These are phyloP conservation scores for Chlamydomonas asymmetrica DNA, from an alignment of 139 green algal species.

Conservation along the genomic window DNA sequence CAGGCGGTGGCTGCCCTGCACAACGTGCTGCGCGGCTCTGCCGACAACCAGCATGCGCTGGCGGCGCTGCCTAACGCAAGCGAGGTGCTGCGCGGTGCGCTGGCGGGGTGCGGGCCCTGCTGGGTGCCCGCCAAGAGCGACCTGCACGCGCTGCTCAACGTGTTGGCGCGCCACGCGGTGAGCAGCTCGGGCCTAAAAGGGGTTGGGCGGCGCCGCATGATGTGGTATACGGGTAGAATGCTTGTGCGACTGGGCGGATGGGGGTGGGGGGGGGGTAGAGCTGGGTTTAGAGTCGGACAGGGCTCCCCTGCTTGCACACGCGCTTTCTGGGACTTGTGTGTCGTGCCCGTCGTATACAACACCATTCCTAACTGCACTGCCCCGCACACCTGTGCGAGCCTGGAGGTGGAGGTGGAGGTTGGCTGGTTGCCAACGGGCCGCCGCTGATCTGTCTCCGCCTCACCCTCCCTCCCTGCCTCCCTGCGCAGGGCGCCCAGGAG, in stretches of 20 bases:
- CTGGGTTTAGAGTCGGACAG: neutral
- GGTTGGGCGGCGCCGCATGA: no score
- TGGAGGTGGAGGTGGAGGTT: neutral
- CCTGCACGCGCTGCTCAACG: constrained; percentile 29
- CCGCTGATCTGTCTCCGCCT: neutral
- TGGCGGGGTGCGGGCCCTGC: constrained; percentile 26
- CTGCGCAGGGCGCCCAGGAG: constrained; percentile 23
- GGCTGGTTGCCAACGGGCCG: neutral
- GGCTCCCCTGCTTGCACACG: neutral
- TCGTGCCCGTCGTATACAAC: neutral
- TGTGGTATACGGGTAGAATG: no score
- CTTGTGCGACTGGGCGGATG: no score
- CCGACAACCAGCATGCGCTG: constrained; percentile 30
- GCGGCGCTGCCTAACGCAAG: constrained; percentile 10
- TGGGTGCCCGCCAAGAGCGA: constrained; percentile 26
- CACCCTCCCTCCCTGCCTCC: neutral
- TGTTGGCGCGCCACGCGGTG: constrained; percentile 17
- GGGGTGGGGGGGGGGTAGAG: neutral
- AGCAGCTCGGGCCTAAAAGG: no score
- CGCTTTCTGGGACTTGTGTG: neutral
- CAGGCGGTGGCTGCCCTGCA: constrained; percentile 17
- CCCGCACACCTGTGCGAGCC: neutral
- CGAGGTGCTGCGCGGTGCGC: constrained; percentile 17
- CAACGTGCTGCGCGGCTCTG: constrained; percentile 24
- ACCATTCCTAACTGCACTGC: neutral